These are phyloP conservation scores for Cercophora samala DNA, from an alignment of 495 filamentous ascomycete genomes.

Conservation along the genomic window DNA sequence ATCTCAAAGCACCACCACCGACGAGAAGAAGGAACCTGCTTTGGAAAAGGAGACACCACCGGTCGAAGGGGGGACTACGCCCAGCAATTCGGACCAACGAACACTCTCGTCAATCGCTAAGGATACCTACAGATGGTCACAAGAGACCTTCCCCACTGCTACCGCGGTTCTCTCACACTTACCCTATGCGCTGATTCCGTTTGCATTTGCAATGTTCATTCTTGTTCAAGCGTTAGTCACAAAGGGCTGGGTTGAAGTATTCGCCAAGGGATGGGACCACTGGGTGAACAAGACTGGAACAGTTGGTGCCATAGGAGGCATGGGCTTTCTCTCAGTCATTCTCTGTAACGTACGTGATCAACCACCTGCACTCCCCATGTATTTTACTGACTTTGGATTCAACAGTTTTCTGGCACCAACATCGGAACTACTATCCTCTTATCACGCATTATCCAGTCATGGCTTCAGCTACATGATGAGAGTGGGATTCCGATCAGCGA, in stretches of 20 bases:
- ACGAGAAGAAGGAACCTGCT: background rate
- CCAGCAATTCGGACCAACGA: conserved; percentile 7
- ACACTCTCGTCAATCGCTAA: conserved; percentile 48
- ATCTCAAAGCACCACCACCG: background rate
- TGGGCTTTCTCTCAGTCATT: conserved; percentile 64
- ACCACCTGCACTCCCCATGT: too few relatives aligned
- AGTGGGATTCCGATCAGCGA: conserved; percentile 44
- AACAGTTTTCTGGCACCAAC: conserved; percentile 65
- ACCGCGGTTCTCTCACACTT: conserved; percentile 58
- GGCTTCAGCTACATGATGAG: conserved; percentile 53
- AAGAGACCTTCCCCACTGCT: conserved; percentile 64
- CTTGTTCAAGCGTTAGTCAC: conserved; percentile 64
- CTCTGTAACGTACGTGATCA: conserved; percentile 60
- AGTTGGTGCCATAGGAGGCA: conserved; percentile 60
- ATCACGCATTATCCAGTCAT: conserved; percentile 61
- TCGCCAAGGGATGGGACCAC: conserved; percentile 64
- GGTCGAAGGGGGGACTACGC: background rate
- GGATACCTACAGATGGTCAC: conserved; percentile 50
- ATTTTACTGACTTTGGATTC: conserved; percentile 3
- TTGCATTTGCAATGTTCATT: conserved; percentile 65
- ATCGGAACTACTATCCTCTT: conserved; percentile 68
- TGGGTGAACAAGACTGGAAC: conserved; percentile 65
- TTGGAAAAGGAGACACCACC: background rate
- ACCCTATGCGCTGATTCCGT: conserved; percentile 61
- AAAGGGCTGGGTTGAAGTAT: conserved; percentile 65